Conservation (phyloP, 805 yeast species). For the Clavispora santaluciae region DNA sequence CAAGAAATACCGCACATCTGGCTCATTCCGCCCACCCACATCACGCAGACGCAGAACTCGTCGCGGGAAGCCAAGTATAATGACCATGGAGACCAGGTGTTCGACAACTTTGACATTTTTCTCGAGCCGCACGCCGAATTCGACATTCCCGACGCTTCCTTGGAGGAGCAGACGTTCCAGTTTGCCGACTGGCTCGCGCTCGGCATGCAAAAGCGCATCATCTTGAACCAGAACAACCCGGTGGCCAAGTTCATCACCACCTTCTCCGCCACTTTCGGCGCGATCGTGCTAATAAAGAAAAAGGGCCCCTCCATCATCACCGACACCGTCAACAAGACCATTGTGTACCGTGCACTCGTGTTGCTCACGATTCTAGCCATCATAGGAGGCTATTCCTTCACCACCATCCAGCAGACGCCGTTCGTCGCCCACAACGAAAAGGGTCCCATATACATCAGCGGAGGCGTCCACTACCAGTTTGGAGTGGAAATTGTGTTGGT, state of each 20-base stretch:
- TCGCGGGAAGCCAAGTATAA: constrained; percentile 13
- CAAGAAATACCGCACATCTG: constrained; percentile 62
- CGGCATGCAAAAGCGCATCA: constrained; percentile 39
- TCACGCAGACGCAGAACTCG: constrained; percentile 12
- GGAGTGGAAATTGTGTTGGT: constrained; percentile 62
- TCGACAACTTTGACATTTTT: constrained; percentile 16
- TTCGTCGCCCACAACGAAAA: constrained; percentile 51
- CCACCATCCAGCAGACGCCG: constrained; percentile 57
- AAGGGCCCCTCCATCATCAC: constrained; percentile 30
- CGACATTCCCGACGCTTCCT: constrained; percentile 32
- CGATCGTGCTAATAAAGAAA: constrained; percentile 47
- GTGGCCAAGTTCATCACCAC: constrained; percentile 38
- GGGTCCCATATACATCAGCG: constrained; percentile 54
- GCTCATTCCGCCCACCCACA: constrained; percentile 50
- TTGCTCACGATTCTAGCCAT: constrained; percentile 41
- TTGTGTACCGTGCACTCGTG: constrained; percentile 20
- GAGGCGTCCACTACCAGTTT: constrained; percentile 64
- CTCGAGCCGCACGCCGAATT: constrained; percentile 30
- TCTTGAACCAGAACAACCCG: constrained; percentile 40
- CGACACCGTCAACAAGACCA: constrained; percentile 16
- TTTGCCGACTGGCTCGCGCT: constrained; percentile 53
- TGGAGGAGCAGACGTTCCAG: constrained; percentile 36
- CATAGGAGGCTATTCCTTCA: constrained; percentile 61
- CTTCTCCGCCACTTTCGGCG: constrained; percentile 40
- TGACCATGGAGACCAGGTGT: constrained; percentile 17